Conservation (phyloP, 257 asterid genomes). For the Prunella vulgaris region DNA sequence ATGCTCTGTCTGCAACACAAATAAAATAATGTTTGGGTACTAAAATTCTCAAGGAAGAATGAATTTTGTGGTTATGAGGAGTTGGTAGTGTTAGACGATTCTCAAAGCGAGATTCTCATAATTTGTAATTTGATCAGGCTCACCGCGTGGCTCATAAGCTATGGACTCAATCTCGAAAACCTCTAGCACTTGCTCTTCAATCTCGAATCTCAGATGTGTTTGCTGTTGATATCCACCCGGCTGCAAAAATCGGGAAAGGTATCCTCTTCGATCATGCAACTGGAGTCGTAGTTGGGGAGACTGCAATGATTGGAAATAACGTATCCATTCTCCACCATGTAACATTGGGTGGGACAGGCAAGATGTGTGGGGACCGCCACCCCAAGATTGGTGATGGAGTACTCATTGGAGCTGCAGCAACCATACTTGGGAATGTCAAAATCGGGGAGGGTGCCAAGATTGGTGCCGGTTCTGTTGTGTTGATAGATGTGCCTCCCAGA, state of each 20-base stretch:
- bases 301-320: slow-evolving; percentile 71
- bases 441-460: slow-evolving; percentile 81
- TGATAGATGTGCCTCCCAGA: slow-evolving; percentile 64
- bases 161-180: slow-evolving; percentile 61
- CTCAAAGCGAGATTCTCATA: not conserved
- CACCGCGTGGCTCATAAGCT: slow-evolving; percentile 67
- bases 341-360: slow-evolving; percentile 72
- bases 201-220: slow-evolving; percentile 69
- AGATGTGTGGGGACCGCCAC: slow-evolving; percentile 55
- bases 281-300: slow-evolving; percentile 70
- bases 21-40: too few species aligned
- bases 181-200: slow-evolving; percentile 62
- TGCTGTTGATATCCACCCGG: slow-evolving; percentile 71
- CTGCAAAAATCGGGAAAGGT: slow-evolving; percentile 61
- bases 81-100: too few species aligned
- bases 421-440: slow-evolving; percentile 52
- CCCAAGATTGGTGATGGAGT: slow-evolving; percentile 82
- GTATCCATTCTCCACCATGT: slow-evolving; percentile 75
- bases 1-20: too few species aligned
- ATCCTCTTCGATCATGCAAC: slow-evolving; percentile 76
- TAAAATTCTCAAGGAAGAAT: too few species aligned
- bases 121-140: slow-evolving; percentile 32
- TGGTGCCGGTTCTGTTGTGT: slow-evolving; percentile 66
- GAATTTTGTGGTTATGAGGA: too few species aligned
- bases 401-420: slow-evolving; percentile 67